These are phyloP conservation scores for Clathrus columnatus DNA, from an alignment of 768 basidiomycete species.

Conservation along the genomic window DNA sequence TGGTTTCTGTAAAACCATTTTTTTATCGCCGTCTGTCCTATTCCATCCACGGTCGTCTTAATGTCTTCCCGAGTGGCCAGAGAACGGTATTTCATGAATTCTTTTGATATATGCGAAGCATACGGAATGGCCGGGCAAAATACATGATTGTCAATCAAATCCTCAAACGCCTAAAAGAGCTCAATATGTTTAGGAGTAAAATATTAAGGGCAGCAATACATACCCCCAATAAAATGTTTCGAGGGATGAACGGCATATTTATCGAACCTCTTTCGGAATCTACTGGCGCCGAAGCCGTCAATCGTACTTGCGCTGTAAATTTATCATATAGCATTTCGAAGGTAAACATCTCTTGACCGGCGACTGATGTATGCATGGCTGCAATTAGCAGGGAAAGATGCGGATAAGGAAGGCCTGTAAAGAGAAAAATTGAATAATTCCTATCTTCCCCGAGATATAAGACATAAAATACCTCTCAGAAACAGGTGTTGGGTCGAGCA, in stretches of 20 bases:
- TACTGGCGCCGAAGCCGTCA: constrained; percentile 65
- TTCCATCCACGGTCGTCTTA: constrained; percentile 54
- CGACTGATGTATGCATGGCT: constrained; percentile 64
- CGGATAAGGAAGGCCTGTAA: constrained; percentile 66
- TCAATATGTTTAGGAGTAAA: background rate
- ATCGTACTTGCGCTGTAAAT: constrained; percentile 67
- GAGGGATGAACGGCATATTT: constrained; percentile 60
- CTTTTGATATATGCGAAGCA: constrained; percentile 44
- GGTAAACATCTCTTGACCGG: constrained; percentile 73
- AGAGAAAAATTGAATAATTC: constrained; percentile 2
- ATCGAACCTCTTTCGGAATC: constrained; percentile 49
- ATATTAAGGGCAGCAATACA: constrained; percentile 21
- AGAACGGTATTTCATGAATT: constrained; percentile 72
- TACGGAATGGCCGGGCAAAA: constrained; percentile 45
- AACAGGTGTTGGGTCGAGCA: constrained; percentile 43
- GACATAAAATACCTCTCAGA: constrained; percentile 39
- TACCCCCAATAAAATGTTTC: constrained; percentile 59
- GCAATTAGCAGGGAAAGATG: constrained; percentile 77
- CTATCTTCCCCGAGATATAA: background rate
- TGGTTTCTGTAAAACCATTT: constrained; percentile 67
- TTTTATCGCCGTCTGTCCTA: constrained; percentile 61
- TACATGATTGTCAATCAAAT: constrained; percentile 45
- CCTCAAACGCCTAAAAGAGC: constrained; percentile 62
- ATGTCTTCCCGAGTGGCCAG: constrained; percentile 55
- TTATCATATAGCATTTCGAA: constrained; percentile 86